Evolutionary conservation across 1,139 yeast genomes (phyloP), one percentile per base, ranked within the genome.

Genomic region (Yamadazyma membranifaciens): DNA sequence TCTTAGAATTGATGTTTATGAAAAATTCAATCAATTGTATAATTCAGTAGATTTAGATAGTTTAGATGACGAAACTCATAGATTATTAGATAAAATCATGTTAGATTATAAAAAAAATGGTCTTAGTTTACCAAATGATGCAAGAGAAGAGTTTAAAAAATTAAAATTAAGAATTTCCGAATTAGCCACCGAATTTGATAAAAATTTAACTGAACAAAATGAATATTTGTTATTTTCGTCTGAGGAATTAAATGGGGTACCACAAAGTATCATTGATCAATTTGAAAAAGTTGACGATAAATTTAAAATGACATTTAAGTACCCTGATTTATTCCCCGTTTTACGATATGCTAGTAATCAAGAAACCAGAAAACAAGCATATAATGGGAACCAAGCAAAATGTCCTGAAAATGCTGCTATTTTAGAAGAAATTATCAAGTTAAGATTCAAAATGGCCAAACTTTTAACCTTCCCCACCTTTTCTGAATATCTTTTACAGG

Each of bases 301-400:
- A 54, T 73, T 64, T 55, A 83, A 82, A 57, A 82, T 87, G 69
- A 83, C 94, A 3, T 87, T 77, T 67, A 85, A 87, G 59, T 84
- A 85, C 54, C 92, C 95, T 4, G 95, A 87, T 55, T 64, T 83
- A 39, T 66, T 82, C 49, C 95, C 95, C 0, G 82, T 83, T n/a
- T 63, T 85, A 59, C 83, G 83, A 57, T 78, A 80, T 57, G 91
- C 94, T 34, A 68, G 73, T 43, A 65, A 65, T 46, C 75, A 80
- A 32, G 75, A 73, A 12, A 84, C 94, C 2, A 75, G 96, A 60
- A 81, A 79, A 57, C 55, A 59, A 15, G 87, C 88, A 1, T 82
- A 70, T 52, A 54, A 76, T 34, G 89, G 83, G 11, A 83, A 81
- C 57, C 87, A 82, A 57, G 76, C 79, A 56, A 81, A 84, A 54